phyloP scores from a whole-genome alignment of 1,284 basidiomycete genomes.

The Afroboletus lepidellus region DNA sequence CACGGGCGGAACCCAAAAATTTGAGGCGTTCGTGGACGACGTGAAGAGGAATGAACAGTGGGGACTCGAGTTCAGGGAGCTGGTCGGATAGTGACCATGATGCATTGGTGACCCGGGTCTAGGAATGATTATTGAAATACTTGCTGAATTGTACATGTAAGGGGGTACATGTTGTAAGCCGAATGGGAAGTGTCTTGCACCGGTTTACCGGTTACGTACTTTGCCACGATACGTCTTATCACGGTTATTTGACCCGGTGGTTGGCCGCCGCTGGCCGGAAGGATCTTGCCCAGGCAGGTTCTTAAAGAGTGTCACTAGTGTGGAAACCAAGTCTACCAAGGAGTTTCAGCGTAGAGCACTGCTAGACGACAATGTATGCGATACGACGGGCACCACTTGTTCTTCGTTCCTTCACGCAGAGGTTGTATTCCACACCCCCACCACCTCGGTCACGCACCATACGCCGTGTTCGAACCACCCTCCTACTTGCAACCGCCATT shows the following conservation, averaged over 20 bases:
- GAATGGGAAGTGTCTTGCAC: not conserved
- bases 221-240: not conserved
- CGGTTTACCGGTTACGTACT: not conserved
- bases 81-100: slow-evolving; percentile 30
- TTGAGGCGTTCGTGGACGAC: slow-evolving; percentile 75
- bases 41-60: slow-evolving; percentile 62
- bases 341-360: too few relatives aligned
- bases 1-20: slow-evolving; percentile 43
- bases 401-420: slow-evolving; percentile 1
- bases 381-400: slow-evolving; percentile 11
- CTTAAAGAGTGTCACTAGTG: not conserved
- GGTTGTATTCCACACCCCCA: slow-evolving; percentile 6
- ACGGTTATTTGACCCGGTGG: not conserved
- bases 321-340: too few relatives aligned
- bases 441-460: slow-evolving; percentile 1
- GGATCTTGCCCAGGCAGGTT: slow-evolving; percentile 9
- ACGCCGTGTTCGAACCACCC: slow-evolving; percentile 9
- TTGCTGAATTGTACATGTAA: not conserved
- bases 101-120: not conserved
- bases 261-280: slow-evolving; percentile 10
- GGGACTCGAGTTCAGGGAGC: slow-evolving; percentile 70
- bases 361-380: slow-evolving; percentile 10
- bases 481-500: slow-evolving; percentile 20
- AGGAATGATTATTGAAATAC: not conserved
- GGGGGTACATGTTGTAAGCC: not conserved